Base-by-base conservation (phyloP, 108 stramenopile species). In the Mediolabrus comicus region DNA sequence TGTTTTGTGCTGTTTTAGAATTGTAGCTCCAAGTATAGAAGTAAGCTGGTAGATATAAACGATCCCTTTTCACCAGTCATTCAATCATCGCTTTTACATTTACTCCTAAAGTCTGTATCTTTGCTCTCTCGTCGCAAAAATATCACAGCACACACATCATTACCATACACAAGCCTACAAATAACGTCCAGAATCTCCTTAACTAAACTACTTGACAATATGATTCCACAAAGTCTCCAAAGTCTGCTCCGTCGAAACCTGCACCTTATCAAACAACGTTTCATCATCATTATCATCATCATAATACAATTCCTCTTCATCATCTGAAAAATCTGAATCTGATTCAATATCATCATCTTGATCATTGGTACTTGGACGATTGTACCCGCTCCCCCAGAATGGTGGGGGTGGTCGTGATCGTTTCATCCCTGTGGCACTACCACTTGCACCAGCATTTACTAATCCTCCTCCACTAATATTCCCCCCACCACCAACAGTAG, bases 231-330 rank as follows among this genome's bases (percentile, higher is more conserved):
- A 63, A 6, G 74, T 63, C 56, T 75, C 74, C 74, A 75, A 57
- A 32, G 67, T 68, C 67, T 75, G 74, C 26, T 68, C 74, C 53
- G 74, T 69, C 28, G 74, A 75, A 32, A 75, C 67, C 29, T 67
- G 67, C 24, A 75, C 67, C 62, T 62, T 75, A 68, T 75, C 74
- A 55, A 75, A 68, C 28, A 75, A 41, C 3, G 74, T 75, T 29
- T 75, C 74, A 56, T 75, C 74, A 63, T 75, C 74, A 57, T 75
- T 55, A 68, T 75, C 74, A 43, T 75, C 74, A 39, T 75, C 74
- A 51, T 73, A 41, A 41, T 73, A 55, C 31, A 63, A 59, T 22
- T 75, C 74, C 6, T 67, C 66, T 27, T 65, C 72, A 46, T 66
- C 65, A 24, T 60, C 67, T 7, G 61, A 62, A 27, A 39, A 41